These are phyloP conservation scores for Colletotrichum musicola DNA, from an alignment of 2,329 filamentous ascomycete species.

Conservation along the genomic window DNA sequence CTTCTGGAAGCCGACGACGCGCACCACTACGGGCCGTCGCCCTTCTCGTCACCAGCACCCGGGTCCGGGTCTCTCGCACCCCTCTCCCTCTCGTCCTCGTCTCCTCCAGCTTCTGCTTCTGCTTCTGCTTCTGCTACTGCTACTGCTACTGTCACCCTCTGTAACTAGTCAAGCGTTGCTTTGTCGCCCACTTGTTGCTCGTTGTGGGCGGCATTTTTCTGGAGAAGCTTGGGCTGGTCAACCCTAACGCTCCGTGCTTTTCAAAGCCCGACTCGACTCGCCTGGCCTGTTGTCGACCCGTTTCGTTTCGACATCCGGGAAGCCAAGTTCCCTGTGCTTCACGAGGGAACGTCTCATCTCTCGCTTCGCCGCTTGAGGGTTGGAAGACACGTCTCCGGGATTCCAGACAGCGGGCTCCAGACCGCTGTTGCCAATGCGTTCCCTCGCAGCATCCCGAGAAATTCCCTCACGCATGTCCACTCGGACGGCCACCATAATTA, in stretches of 20 bases:
- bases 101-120: conserved; percentile 5
- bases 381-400: background rate
- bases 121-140: background rate
- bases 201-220: conserved; percentile 14
- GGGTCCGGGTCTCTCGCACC: background rate
- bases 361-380: conserved; percentile 1
- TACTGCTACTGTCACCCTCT: conserved; percentile 18
- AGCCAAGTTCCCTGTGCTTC: background rate
- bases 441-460: conserved; percentile 28
- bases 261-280: conserved; percentile 15
- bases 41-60: background rate
- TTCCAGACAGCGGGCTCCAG: conserved; percentile 7
- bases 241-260: conserved; percentile 29
- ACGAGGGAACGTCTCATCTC: conserved; percentile 21
- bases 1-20: conserved; percentile 10
- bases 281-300: background rate
- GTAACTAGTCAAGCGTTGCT: background rate
- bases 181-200: background rate
- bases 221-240: conserved; percentile 22
- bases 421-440: conserved; percentile 23
- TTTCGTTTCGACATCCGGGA: conserved; percentile 1
- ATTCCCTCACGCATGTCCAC: conserved; percentile 39
- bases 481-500: conserved; percentile 34
- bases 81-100: conserved; percentile 10
- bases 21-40: background rate